Percentiles rank a stretch among this genome's conserved stretches.
phyloP scores from a whole-genome alignment of 192 early-diverging fungal species.

The Rhizophagus prolifer region DNA sequence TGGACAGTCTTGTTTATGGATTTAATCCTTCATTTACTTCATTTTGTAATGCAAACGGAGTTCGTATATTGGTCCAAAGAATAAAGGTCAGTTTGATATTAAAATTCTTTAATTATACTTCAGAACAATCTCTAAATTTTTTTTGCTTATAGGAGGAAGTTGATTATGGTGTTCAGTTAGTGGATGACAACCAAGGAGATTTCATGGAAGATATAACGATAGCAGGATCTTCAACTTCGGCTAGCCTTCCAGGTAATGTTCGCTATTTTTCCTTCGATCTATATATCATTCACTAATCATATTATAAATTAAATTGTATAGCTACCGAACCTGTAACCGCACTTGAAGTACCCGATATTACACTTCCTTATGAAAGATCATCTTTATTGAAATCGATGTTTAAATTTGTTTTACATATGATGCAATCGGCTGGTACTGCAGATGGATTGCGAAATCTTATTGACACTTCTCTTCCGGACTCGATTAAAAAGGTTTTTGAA shows the following conservation, averaged over 20 bases:
- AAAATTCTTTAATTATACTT: not conserved
- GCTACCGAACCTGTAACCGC: not conserved
- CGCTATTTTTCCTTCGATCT: not conserved
- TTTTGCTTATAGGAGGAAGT: slow-evolving; percentile 50
- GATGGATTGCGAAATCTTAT: slow-evolving; percentile 94
- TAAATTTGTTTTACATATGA: slow-evolving; percentile 89
- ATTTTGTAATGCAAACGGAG: slow-evolving; percentile 82
- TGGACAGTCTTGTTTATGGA: slow-evolving; percentile 83
- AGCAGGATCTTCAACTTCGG: not conserved
- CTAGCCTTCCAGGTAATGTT: not conserved
- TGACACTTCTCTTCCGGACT: slow-evolving; percentile 78
- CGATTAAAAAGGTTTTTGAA: slow-evolving; percentile 72
- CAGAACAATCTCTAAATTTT: not conserved
- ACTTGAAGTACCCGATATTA: slow-evolving; percentile 30
- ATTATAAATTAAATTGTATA: not conserved
- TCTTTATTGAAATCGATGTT: slow-evolving; percentile 83
- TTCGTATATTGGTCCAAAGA: slow-evolving; percentile 73
- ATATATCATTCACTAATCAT: not conserved
- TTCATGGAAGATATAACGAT: slow-evolving; percentile 47
- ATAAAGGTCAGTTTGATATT: slow-evolving; percentile 57
- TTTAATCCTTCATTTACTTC: slow-evolving; percentile 72
- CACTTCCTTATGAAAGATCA: slow-evolving; percentile 70
- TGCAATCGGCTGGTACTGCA: slow-evolving; percentile 88
- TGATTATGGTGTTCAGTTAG: slow-evolving; percentile 43
- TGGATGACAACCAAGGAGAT: slow-evolving; percentile 31